Percentiles rank a stretch among this genome's conserved stretches.
These are phyloP conservation scores for Orbilia blumenaviensis DNA, from an alignment of 2,329 filamentous ascomycete species.

Conservation along the genomic window DNA sequence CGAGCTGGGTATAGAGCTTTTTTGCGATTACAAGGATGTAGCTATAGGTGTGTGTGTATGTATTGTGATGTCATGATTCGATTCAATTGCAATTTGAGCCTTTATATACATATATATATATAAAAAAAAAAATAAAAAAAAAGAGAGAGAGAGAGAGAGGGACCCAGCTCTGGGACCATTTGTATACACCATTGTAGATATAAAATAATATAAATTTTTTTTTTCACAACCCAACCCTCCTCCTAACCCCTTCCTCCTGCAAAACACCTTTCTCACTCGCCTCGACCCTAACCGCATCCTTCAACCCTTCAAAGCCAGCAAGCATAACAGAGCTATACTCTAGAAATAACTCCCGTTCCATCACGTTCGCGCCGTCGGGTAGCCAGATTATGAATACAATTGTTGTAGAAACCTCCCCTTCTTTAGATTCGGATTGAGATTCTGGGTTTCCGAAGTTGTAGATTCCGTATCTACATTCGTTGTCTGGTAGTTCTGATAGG, in stretches of 20 bases:
- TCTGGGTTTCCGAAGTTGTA: constrained; percentile 12
- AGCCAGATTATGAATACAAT: constrained; percentile 22
- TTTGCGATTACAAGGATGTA: not conserved
- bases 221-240: not conserved
- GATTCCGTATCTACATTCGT: constrained; percentile 17
- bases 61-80: not conserved
- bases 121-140: not conserved
- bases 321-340: not conserved
- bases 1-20: not conserved
- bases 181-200: too few species aligned
- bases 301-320: constrained; percentile 11
- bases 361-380: not conserved
- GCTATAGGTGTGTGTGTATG: not conserved
- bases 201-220: too few species aligned
- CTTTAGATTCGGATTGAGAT: too few species aligned
- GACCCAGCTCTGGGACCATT: too few species aligned
- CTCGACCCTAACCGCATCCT: not conserved
- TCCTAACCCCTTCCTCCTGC: not conserved
- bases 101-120: too few species aligned
- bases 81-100: too few species aligned
- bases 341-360: constrained; percentile 2
- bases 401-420: too few species aligned
- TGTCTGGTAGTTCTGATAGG: constrained; percentile 12
- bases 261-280: not conserved
- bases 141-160: not conserved